A percentile compares a stretch with the other conserved stretches of the same genome.
Evolutionary conservation across 2,329 filamentous ascomycete genomes (phyloP).

Genomic region (Cordyceps cicadae): DNA sequence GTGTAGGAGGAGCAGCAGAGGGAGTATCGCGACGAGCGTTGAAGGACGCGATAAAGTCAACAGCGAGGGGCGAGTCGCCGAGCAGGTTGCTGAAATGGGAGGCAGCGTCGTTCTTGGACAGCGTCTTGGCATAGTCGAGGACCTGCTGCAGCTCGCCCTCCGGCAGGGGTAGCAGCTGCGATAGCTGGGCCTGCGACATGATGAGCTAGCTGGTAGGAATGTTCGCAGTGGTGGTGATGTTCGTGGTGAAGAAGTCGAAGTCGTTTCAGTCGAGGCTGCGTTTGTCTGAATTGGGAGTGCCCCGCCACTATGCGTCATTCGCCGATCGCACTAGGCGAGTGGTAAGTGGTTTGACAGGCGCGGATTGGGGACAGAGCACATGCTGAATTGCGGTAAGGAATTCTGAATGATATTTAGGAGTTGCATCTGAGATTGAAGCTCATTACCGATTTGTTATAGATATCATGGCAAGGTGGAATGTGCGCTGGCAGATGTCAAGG

Average conservation of each 20-base stretch:
- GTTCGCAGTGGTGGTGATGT: neutral
- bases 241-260: neutral
- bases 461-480: no score
- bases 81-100: slow-evolving; percentile 83
- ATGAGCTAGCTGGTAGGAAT: neutral
- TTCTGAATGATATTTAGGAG: neutral
- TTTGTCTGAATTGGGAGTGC: neutral
- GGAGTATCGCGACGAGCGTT: slow-evolving; percentile 55
- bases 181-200: slow-evolving; percentile 60
- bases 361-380: neutral
- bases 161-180: slow-evolving; percentile 73
- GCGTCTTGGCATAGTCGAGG: slow-evolving; percentile 67
- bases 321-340: neutral
- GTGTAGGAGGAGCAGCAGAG: slow-evolving; percentile 14
- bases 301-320: slow-evolving; percentile 9
- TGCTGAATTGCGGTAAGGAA: neutral
- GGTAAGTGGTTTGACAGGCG: neutral
- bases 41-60: slow-evolving; percentile 74
- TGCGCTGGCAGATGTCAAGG: no score
- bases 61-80: slow-evolving; percentile 68
- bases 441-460: no score
- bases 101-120: slow-evolving; percentile 69
- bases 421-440: no score
- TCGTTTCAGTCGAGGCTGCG: neutral
- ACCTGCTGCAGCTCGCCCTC: slow-evolving; percentile 78